Evolutionary conservation across 2,329 filamentous ascomycete species (phyloP).

Genomic region (Ophiostoma sp.): DNA sequence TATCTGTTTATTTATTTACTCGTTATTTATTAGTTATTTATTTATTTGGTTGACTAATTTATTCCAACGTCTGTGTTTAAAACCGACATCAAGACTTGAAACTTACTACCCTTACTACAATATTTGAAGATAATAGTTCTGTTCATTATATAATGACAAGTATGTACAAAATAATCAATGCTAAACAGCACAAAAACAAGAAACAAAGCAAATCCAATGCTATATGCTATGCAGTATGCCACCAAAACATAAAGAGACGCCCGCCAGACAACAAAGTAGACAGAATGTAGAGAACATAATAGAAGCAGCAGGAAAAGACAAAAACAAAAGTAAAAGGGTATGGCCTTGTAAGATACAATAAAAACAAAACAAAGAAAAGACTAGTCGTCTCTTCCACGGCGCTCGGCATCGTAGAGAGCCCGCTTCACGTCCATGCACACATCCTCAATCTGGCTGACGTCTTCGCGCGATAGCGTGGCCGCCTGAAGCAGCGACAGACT

Average conservation of each 20-base stretch:
- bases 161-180: background rate
- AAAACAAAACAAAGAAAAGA: constrained; percentile 2
- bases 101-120: no score
- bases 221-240: constrained; percentile 4
- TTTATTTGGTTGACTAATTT: no score
- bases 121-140: background rate
- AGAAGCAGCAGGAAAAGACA: background rate
- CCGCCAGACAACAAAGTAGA: constrained; percentile 1
- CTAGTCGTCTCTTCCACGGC: constrained; percentile 43
- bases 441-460: constrained; percentile 69
- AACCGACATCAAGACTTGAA: no score
- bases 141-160: background rate
- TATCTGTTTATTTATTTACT: no score
- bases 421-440: constrained; percentile 72
- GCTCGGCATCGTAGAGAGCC: constrained; percentile 66
- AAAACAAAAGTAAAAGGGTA: background rate
- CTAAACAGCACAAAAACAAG: background rate
- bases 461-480: constrained; percentile 56
- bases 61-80: no score
- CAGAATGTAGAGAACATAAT: background rate
- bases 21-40: no score
- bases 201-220: background rate
- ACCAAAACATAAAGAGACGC: background rate
- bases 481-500: constrained; percentile 56
- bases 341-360: background rate